Evolutionary conservation across 169 alveolate species (phyloP), one percentile per base, ranked within the genome.

Genomic region (Plasmodium coatneyi): DNA sequence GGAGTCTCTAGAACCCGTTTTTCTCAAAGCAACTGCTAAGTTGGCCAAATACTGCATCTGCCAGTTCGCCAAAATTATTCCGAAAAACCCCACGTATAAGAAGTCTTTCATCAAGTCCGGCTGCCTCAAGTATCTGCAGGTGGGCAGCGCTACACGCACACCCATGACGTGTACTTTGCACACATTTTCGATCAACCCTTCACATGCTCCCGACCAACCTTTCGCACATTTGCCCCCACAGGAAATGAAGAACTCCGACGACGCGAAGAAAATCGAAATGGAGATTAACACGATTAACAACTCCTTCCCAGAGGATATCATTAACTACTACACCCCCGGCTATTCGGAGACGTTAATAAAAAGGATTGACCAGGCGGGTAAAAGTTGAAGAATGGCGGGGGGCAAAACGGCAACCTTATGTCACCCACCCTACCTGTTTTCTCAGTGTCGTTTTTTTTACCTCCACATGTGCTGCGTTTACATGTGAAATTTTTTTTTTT

Each of bases 271-370:
- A 76, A 19, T 78, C 72, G 93, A 87, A 56, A 10, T 87, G 36
- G 93, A 87, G 60, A 87, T 87, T 16, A 87, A 76, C 70, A 78
- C 39, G 16, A 87, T 87, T 16, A 87, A 87, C 66, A 78, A 87
- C 10, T 54, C 87, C 32, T 87, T 87, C 52, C 93, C 93, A 0
- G 93, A 87, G 41, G 93, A 87, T 60, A 78, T 87, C 10, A 30
- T 87, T 41, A 87, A 87, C 43, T 87, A 87, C 49, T 87, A 87
- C 81, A 87, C 93, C 28, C 93, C 93, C n/a, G 93, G 93, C n/a
- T 87, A 87, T 49, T 87, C 93, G 6, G 93, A 87, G 43, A 87
- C 87, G n/a, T 49, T 87, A 80, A 87, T 87, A 39, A 87, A 87
- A 54, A 87, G 54, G 49, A 87, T 87, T n/a, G 93, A 87, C 54